Evolutionary conservation across 2,329 filamentous ascomycete genomes (phyloP).

Genomic region (Cyphellophora europaea): DNA sequence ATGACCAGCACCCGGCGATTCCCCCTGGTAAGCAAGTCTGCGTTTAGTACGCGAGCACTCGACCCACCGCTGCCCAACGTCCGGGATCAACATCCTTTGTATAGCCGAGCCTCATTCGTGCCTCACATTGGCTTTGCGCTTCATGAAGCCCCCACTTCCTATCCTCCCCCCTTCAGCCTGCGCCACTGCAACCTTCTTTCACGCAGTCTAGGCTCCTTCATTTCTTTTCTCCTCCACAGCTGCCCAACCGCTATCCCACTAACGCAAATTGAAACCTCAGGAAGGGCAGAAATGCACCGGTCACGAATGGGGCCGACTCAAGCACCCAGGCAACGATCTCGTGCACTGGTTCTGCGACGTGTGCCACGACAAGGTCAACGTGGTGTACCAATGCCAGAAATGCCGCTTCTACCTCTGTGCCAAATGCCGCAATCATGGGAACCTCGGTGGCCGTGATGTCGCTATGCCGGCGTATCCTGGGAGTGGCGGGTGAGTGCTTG

Average conservation of each 20-base stretch:
- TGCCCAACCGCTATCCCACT: neutral
- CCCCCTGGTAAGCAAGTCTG: no score
- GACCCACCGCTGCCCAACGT: no score
- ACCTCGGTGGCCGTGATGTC: slow-evolving; percentile 1
- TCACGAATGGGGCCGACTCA: slow-evolving; percentile 1
- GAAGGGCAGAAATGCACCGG: neutral
- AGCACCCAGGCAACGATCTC: neutral
- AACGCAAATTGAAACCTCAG: neutral
- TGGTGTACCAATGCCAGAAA: slow-evolving; percentile 1
- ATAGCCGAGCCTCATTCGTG: neutral
- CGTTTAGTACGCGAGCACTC: no score
- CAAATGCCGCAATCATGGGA: slow-evolving; percentile 1
- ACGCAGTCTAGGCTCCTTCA: no score
- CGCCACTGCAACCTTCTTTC: no score
- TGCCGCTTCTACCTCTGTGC: slow-evolving; percentile 2
- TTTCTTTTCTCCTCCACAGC: neutral
- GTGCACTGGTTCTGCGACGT: slow-evolving; percentile 1
- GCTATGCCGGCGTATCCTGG: slow-evolving; percentile 1
- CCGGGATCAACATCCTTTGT: no score
- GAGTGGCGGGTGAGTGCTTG: no score
- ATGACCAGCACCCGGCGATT: no score
- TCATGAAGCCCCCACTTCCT: neutral
- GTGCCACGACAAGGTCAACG: neutral
- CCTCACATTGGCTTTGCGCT: neutral
- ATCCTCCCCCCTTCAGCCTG: neutral